Evolutionary conservation across 2,329 filamentous ascomycete species (phyloP), one percentile per base, ranked within the genome.

Genomic region (Penicillium sumatraense): DNA sequence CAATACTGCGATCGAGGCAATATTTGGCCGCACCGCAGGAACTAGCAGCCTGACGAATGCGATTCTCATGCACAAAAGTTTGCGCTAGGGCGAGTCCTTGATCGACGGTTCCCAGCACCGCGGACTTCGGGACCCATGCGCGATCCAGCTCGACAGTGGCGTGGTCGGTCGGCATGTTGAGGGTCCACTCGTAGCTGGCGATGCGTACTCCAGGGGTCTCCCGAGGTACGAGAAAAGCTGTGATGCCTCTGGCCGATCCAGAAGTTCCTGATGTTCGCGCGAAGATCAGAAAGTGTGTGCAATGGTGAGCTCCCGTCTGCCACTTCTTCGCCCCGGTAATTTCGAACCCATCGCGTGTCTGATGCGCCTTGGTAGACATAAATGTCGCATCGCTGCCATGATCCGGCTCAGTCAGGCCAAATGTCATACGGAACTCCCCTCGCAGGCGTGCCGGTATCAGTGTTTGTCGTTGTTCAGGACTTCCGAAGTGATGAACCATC

Each of bases 161-260:
- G 65, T 87, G 85, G 66, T 88, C 85, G 5, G 85, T 87, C 0
- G 84, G 84, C 84, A 87, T 88, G 62, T 87, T 87, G 49, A 87
- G 78, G 1, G 84, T 87, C 83, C 84, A 87, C 69, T 87, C 81
- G 60, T 85, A 87, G 33, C 81, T 84, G 42, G 81, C 77, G 7
- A 86, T 78, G 20, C 77, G 75, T 14, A 87, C 61, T 0, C 85
- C 85, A 1, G 77, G 75, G 0, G 83, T 80, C 1, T 80, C 71
- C 27, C 74, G 70, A 2, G 84, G 84, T 1, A 86, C 80, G 24
- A 87, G 75, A 62, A 87, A 87, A 49, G 84, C 85, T 1, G 83
- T 85, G 38, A 87, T 86, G 0, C 85, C 85, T 51, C 74, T 76
- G 0, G 81, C 74, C 4, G 80, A 77, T 1, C 85, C 85, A 18